These are phyloP conservation scores for Solanum megistacrolobum DNA, from an alignment of 257 asterid genomes.

Conservation along the genomic window DNA sequence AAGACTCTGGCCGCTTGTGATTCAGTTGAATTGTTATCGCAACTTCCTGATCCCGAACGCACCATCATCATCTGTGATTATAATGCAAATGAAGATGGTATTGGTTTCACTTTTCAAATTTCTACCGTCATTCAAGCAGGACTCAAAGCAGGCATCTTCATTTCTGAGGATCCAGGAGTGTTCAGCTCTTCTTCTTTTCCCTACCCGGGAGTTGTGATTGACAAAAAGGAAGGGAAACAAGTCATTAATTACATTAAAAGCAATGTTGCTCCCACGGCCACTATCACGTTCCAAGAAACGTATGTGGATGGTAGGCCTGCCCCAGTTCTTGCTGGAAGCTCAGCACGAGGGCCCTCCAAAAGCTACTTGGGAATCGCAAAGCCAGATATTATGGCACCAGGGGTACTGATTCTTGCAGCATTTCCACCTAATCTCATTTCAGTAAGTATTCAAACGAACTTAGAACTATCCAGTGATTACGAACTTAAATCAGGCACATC, in stretches of 20 bases:
- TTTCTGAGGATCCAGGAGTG: neutral
- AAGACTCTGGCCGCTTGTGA: neutral
- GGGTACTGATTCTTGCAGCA: neutral
- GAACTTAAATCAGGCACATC: neutral
- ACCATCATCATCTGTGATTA: neutral
- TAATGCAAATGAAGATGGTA: neutral
- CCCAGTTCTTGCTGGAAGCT: neutral
- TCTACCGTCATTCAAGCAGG: fast-evolving
- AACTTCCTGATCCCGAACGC: neutral
- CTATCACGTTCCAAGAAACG: neutral
- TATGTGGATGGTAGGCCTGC: neutral
- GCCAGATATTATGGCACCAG: neutral
- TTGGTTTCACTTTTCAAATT: neutral
- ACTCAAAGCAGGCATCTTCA: neutral
- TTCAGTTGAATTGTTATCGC: neutral
- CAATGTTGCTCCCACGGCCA: neutral
- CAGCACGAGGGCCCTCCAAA: neutral
- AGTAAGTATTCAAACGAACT: neutral
- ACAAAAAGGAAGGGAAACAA: neutral
- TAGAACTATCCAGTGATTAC: neutral
- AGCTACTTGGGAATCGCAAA: neutral
- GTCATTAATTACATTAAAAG: neutral
- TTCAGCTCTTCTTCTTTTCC: neutral
- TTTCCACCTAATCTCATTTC: neutral
- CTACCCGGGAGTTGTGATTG: neutral